Evolutionary conservation across 768 basidiomycete species (phyloP), one percentile per base, ranked within the genome.

Genomic region (Auricularia cornea): DNA sequence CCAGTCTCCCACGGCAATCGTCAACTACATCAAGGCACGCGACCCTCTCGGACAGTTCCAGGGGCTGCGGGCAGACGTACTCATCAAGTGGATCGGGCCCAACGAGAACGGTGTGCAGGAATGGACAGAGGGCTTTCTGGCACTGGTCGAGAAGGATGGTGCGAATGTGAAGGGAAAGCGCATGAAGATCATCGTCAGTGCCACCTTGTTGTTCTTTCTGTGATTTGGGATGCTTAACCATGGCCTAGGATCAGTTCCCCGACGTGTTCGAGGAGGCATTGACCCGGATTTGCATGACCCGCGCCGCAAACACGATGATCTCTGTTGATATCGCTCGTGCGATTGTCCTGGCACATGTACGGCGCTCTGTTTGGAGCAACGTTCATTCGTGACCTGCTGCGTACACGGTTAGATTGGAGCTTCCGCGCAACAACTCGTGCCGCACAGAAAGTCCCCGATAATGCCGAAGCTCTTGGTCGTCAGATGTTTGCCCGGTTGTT

Each of bases 401-500:
- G 20, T 20, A 23, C 44, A 23, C 18, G 44, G 5, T 18, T 48
- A 5, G 18, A 23, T 18, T 48, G 44, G 44, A 12, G 11, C 5
- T 12, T 60, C 2, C 62, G 70, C 3, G 31, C 60, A 3, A 65
- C 64, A 2, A 71, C 70, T 30, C 64, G 64, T 16, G 64, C 70
- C 1, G 68, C 66, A 29, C 62, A 63, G 0, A 69, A 70, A 28
- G 10, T 70, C 32, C 71, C 71, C 0, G 62, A 31, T 18, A 63
- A 72, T 54, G 65, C 59, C 5, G 3, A 41, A 29, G 60, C 52
- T 1, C 30, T 64, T 16, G 62, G 60, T 35, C 59, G 62, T 32
- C 48, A 63, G 12, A 32, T 71, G 0, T 65, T 70, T 51, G 69
- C 72, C 29, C 69, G 67, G 5, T 6, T 69, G 20, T 65, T 68